These are phyloP conservation scores for Backusella parvicylindrica DNA, from an alignment of 192 early-diverging fungal species.

Conservation along the genomic window DNA sequence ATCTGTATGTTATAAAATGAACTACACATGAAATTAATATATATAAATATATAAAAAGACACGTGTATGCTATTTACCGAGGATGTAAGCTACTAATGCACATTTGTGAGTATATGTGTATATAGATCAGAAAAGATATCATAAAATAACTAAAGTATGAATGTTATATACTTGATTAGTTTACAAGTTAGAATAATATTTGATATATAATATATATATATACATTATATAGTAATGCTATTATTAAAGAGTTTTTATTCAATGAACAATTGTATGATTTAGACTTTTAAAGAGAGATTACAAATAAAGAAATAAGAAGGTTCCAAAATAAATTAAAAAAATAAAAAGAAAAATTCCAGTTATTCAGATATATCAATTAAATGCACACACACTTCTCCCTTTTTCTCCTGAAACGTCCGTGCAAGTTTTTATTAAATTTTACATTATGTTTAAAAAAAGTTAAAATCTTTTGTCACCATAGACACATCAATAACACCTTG, in stretches of 20 bases:
- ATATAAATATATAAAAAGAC: not conserved
- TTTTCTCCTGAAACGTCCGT: not conserved
- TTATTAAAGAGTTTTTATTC: not conserved
- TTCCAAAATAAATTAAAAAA: too few species aligned
- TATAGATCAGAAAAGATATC: not conserved
- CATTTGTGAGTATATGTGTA: not conserved
- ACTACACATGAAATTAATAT: not conserved
- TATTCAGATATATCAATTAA: not conserved
- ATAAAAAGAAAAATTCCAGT: not conserved
- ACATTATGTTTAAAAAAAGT: not conserved
- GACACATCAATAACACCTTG: slow-evolving; percentile 45
- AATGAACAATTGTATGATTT: not conserved
- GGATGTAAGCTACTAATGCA: not conserved
- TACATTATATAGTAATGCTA: not conserved
- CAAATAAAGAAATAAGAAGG: not conserved
- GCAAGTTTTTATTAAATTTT: slow-evolving; percentile 5
- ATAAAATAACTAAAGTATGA: not conserved
- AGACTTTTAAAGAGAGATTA: not conserved
- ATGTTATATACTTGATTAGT: too few species aligned
- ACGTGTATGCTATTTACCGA: not conserved
- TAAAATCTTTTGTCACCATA: slow-evolving; percentile 22
- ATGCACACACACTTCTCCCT: not conserved
- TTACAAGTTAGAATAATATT: too few species aligned
- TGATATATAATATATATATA: too few species aligned
- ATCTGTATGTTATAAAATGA: not conserved